Evolutionary conservation across 23 red algal genomes (phyloP), one percentile per base, ranked within the genome.

Genomic region (Gracilaria caudata): DNA sequence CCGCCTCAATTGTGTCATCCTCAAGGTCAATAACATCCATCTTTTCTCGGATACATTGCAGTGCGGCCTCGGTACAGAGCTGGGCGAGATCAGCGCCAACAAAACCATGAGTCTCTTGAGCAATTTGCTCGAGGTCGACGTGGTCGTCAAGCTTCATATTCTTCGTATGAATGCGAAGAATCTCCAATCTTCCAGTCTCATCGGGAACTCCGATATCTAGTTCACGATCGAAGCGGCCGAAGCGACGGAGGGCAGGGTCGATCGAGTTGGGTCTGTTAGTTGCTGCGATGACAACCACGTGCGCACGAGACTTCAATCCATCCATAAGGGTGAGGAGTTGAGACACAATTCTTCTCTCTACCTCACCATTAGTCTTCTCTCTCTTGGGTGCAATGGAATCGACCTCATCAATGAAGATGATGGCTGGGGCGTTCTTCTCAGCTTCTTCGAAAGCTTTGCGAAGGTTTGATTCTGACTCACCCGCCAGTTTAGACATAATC

Each of bases 1-100:
- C 97, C 24, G 97, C 97, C 39, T 99, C 97, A 63, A 99, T 99
- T 13, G 89, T 90, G 45, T 99, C 97, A 53, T 99, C 97, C 26
- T 99, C 97, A 33, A 99, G 82, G 40, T 99, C 97, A 49, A 99
- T 99, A 16, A 99, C 78, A 82, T 99, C 97, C 97, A 99, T 99
- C 64, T 99, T 99, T 68, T 99, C 97, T 65, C 97, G 84, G 46
- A 99, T 99, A 49, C 97, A 99, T 41, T 99, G 97, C 36, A 99
- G 87, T 8, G 97, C 97, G 16, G 93, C 94, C 74, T 99, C 97
- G 21, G 90, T 99, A 80, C 97, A 99, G 37, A 99, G 87, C 64
- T 99, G 97, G 23, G 97, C 97, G 36, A 99, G 61, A 66, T 99
- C 97, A 19, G 97, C 93, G 55, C 97, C 97, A 61, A 99, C 97